These are phyloP conservation scores for Achlya hypogyna DNA, from an alignment of 352 stramenopile species.

Conservation along the genomic window DNA sequence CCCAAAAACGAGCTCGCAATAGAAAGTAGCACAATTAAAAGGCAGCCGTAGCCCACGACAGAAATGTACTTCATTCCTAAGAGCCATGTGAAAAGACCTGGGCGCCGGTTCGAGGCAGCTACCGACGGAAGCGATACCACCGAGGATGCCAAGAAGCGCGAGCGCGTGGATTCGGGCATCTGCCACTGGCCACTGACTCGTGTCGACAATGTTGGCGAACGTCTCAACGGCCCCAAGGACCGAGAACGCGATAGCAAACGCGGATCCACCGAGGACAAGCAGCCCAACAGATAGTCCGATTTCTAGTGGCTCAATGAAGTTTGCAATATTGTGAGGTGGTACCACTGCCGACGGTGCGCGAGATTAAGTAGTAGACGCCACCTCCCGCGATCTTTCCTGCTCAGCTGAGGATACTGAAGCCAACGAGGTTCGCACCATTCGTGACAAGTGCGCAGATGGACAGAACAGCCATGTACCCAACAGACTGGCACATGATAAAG, in stretches of 20 bases:
- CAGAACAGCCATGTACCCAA: slow-evolving; percentile 21
- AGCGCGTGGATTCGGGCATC: slow-evolving; percentile 13
- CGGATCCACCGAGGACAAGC: background rate
- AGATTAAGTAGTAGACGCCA: slow-evolving; percentile 23
- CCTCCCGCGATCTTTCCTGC: slow-evolving; percentile 20
- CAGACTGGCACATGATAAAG: slow-evolving; percentile 23
- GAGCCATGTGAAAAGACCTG: background rate
- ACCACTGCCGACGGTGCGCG: slow-evolving; percentile 15
- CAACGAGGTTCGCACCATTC: slow-evolving; percentile 17
- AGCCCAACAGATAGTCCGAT: slow-evolving; percentile 3
- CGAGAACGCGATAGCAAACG: slow-evolving; percentile 3
- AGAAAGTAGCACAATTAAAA: slow-evolving; percentile 12
- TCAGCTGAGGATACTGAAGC: slow-evolving; percentile 1
- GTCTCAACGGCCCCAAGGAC: slow-evolving; percentile 5
- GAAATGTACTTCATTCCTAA: slow-evolving; percentile 18
- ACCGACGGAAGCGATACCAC: slow-evolving; percentile 11
- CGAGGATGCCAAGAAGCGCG: slow-evolving; percentile 17
- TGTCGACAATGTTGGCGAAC: slow-evolving; percentile 19
- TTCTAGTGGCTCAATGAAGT: background rate
- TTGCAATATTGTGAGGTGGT: too few species aligned
- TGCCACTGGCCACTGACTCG: slow-evolving; percentile 7
- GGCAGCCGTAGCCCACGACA: slow-evolving; percentile 5
- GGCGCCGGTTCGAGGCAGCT: background rate
- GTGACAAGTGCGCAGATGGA: slow-evolving; percentile 25
- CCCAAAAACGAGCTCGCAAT: slow-evolving; percentile 20